These are phyloP conservation scores for Ustilago vetiveriae DNA, from an alignment of 1,284 basidiomycete species.

Conservation along the genomic window DNA sequence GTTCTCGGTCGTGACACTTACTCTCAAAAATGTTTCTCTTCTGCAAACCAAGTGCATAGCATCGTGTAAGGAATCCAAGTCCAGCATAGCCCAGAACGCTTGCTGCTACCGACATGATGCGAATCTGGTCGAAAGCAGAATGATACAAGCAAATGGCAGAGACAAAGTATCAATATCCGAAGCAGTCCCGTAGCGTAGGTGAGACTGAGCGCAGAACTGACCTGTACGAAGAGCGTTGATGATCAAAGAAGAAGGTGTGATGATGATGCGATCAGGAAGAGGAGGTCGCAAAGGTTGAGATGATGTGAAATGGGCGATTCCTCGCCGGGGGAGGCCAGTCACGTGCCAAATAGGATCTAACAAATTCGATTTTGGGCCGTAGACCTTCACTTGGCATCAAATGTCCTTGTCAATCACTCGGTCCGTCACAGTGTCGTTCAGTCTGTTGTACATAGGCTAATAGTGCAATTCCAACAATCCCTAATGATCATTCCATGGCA, in stretches of 20 bases:
- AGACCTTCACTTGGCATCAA: no score
- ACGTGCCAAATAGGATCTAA: constrained; percentile 8
- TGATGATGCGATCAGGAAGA: constrained; percentile 13
- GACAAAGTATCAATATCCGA: neutral
- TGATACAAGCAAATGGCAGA: neutral
- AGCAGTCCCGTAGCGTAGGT: no score
- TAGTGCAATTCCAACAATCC: no score
- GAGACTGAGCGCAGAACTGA: no score
- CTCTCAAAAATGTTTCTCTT: constrained; percentile 66
- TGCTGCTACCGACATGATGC: constrained; percentile 44
- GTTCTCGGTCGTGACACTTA: constrained; percentile 30
- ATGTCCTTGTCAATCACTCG: no score
- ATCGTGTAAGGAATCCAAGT: constrained; percentile 64
- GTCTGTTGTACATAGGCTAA: no score
- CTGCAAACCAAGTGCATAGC: constrained; percentile 65
- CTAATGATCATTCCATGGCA: no score
- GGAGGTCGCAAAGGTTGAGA: constrained; percentile 17
- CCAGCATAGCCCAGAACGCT: constrained; percentile 65
- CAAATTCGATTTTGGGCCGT: neutral
- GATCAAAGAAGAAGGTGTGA: constrained; percentile 4
- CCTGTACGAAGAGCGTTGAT: no score
- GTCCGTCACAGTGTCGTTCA: no score
- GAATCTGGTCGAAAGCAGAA: neutral
- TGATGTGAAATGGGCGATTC: constrained; percentile 17
- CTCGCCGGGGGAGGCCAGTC: constrained; percentile 9